Evolutionary conservation across 495 filamentous ascomycete genomes (phyloP), one percentile per base, ranked within the genome.

Genomic region (Talaromyces trachyspermus): DNA sequence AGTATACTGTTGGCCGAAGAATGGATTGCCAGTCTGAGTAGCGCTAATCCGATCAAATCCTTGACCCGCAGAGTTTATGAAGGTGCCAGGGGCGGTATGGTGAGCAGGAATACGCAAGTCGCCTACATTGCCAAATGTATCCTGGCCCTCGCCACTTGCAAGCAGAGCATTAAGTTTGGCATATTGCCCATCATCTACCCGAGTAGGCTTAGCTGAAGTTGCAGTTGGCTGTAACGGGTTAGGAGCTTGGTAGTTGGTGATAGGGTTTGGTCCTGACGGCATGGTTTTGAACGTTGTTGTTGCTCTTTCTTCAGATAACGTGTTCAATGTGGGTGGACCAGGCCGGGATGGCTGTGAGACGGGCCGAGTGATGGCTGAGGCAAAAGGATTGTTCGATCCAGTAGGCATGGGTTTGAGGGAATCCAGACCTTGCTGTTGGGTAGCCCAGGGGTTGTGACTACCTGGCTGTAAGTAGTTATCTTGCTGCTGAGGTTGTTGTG

Each of bases 381-480:
- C 91, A 58, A 98, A 98, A 25, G 91, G 91, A 54, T 98, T 98
- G 69, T 96, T 98, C 0, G 91, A 96, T 41, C 91, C 91, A 19
- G 91, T 96, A 1, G 86, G 65, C 57, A 77, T 69, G 12, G 73
- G 71, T 45, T 72, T 71, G 33, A 75, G 54, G 24, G 64, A 41
- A 49, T 75, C 71, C 4, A 62, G 56, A 43, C 63, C 64, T 46
- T 69, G 64, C 42, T 64, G 57, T 46, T 72, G 63, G 3, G 62
- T 56, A 32, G 71, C 65, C 71, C 73, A 77, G 7, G 91, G 91
- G 63, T 96, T 96, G 67, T 95, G 89, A 57, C 77, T 89, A 23
- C 88, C 89, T 37, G 88, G 73, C 36, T 82, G 77, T 12, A 75
- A 66, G 41, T 72, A 75, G 49, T 72, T 75, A 24, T 84, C 78